Evolutionary conservation across 163 green algal species (phyloP).

Genomic region (Scenedesmus sp.): DNA sequence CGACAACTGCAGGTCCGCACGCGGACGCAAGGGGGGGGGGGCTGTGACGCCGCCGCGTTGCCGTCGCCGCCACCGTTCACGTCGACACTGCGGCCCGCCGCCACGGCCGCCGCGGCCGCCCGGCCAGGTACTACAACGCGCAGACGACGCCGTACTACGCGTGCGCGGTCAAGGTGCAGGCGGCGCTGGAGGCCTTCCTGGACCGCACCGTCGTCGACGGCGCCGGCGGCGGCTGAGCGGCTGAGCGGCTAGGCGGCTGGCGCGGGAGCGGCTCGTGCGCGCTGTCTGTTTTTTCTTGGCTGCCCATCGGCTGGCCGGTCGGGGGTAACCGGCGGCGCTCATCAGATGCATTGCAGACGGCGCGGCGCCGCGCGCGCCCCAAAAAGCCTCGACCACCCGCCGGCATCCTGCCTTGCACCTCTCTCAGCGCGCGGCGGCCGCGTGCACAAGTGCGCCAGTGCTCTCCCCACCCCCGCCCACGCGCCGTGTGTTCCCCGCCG

Average conservation of each 20-base stretch:
- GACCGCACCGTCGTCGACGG: conserved; percentile 38
- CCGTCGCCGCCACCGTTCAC: too few species aligned
- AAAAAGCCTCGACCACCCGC: too few species aligned
- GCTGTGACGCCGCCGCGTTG: too few species aligned
- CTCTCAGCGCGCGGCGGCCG: too few species aligned
- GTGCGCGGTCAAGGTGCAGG: conserved; percentile 75
- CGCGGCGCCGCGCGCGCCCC: too few species aligned
- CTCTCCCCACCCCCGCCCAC: too few species aligned
- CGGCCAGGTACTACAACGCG: conserved; percentile 84
- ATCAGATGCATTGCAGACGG: neutral
- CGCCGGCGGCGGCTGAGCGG: neutral
- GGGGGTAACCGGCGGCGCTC: neutral
- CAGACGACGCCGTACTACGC: conserved; percentile 93
- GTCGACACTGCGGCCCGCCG: too few species aligned
- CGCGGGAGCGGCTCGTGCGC: neutral
- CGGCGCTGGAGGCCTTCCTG: conserved; percentile 69
- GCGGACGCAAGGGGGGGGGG: neutral
- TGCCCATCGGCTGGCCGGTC: neutral
- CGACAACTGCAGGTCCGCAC: conserved; percentile 54
- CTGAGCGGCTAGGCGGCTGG: neutral
- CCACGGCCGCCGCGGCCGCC: neutral
- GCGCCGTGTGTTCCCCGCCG: too few species aligned
- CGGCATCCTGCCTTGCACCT: too few species aligned
- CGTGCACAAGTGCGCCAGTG: too few species aligned
- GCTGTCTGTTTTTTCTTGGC: neutral